Percentiles rank a stretch among this genome's conserved stretches.
Conservation (phyloP, 2,329 filamentous ascomycete species). For the Claviceps citrina region DNA sequence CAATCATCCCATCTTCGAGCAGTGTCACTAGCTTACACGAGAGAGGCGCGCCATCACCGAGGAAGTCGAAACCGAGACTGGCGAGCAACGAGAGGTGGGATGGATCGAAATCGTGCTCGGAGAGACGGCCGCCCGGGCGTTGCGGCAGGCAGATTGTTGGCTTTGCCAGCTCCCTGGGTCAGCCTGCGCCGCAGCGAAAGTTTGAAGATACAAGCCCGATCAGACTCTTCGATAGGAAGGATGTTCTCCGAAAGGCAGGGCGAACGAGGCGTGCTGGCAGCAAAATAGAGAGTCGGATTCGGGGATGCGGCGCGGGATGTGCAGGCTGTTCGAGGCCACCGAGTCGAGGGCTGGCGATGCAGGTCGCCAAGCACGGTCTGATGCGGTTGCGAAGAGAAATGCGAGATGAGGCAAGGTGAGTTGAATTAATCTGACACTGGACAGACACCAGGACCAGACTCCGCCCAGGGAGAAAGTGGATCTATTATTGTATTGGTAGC, state of each 20-base stretch:
- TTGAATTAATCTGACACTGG: too few species aligned
- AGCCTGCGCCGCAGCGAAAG: not conserved
- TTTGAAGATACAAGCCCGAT: too few species aligned
- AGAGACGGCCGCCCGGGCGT: not conserved
- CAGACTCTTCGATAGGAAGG: too few species aligned
- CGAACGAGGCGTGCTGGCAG: not conserved
- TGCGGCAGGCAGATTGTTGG: not conserved
- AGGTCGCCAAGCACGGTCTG: too few species aligned
- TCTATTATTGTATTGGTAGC: too few species aligned
- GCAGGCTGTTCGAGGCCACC: not conserved
- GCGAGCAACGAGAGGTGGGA: not conserved
- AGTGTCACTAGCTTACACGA: slow-evolving; percentile 2
- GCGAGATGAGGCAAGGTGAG: not conserved
- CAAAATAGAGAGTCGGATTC: not conserved
- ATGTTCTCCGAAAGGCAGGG: too few species aligned
- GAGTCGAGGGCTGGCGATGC: not conserved
- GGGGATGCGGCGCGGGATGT: not conserved
- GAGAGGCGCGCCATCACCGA: slow-evolving; percentile 3
- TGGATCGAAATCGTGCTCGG: not conserved
- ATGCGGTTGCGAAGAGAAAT: not conserved
- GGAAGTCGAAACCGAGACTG: not conserved
- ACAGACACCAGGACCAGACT: too few species aligned
- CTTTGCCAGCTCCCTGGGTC: not conserved
- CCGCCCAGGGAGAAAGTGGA: too few species aligned
- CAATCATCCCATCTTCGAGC: slow-evolving; percentile 1